Evolutionary conservation across 345 rosid species (phyloP), one percentile per base, ranked within the genome.

Genomic region (Gossypium herbaceum): DNA sequence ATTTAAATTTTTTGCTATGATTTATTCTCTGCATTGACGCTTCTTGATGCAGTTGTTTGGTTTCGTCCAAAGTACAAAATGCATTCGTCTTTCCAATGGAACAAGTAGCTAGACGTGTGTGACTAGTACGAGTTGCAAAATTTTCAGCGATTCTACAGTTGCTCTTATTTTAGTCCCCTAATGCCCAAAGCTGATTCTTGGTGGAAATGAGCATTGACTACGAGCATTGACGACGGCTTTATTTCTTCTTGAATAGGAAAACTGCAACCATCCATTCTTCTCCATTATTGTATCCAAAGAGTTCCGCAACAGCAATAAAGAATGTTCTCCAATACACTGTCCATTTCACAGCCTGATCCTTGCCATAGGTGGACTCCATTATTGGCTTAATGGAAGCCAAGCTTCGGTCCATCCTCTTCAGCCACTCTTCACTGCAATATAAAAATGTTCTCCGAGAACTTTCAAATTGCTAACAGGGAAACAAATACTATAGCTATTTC

Each of bases 261-360:
- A 58, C 91, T 19, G 93, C 79, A 65, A 91, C 87, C 97, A 92
- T 88, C 93, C 98, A 94, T 84, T 91, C 97, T 41, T 91, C 92
- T 59, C 97, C 97, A 22, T 90, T 84, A 84, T 79, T 90, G 85
- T 92, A 94, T 41, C 88, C 94, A 10, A 90, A 92, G 78, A 92
- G 92, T 76, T 94, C 97, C 7, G 97, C 97, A 73, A 89, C 97
- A 0, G 94, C 81, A 0, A 92, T 88, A 75, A 94, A 92, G 84
- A 92, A 90, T 24, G 97, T 90, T 83, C 92, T 85, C 98, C 97
- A 88, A 71, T 94, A 91, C 52, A 86, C 95, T 1, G 84, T 91
- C 97, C 98, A 92, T 81, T 90, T 92, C 76, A 90, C 81, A 57
- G 93, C 86, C 25, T 85, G 83, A 62, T 91, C 92, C 77, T 88